Percentiles rank a stretch among this genome's conserved stretches.
phyloP scores from a whole-genome alignment of 169 alveolate genomes.

The Plasmodium sp. region DNA sequence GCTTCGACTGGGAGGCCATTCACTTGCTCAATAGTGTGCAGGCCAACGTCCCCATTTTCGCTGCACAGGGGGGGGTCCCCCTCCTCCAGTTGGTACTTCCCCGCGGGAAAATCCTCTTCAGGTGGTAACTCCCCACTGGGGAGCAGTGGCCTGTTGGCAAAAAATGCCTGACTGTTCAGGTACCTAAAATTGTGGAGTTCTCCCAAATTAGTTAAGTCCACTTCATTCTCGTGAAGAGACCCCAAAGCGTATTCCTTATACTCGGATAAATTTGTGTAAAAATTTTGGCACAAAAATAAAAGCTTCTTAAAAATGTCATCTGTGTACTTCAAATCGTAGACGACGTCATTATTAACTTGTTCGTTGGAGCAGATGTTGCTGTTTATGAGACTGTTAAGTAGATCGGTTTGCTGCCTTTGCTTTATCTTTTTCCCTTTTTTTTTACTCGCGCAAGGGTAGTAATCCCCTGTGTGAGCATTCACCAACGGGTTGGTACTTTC shows the following conservation, averaged over 20 bases:
- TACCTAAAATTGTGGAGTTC: not conserved
- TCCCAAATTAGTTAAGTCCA: not conserved
- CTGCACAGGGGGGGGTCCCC: not conserved
- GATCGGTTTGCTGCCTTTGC: not conserved
- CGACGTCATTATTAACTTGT: conserved; percentile 1
- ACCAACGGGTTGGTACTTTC: not conserved
- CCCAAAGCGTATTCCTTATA: not conserved
- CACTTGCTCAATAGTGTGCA: not conserved
- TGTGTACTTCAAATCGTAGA: conserved; percentile 24
- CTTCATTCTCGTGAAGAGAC: not conserved
- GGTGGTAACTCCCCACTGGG: not conserved
- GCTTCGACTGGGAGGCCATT: not conserved
- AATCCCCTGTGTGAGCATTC: not conserved
- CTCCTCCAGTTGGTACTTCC: not conserved
- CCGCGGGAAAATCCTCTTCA: not conserved
- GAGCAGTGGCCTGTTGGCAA: not conserved
- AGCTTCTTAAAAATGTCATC: conserved; percentile 25
- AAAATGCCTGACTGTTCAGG: not conserved
- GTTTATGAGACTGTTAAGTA: not conserved
- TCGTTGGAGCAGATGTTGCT: conserved; percentile 3
- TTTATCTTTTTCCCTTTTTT: not conserved
- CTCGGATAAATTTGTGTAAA: conserved; percentile 17
- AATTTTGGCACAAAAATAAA: conserved; percentile 6
- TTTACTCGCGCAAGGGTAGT: not conserved
- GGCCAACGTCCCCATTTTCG: not conserved